A percentile compares a stretch with the other conserved stretches of the same genome.
Evolutionary conservation across 192 early-diverging fungal genomes (phyloP).

Genomic region (Thoreauomyces humboldtii): DNA sequence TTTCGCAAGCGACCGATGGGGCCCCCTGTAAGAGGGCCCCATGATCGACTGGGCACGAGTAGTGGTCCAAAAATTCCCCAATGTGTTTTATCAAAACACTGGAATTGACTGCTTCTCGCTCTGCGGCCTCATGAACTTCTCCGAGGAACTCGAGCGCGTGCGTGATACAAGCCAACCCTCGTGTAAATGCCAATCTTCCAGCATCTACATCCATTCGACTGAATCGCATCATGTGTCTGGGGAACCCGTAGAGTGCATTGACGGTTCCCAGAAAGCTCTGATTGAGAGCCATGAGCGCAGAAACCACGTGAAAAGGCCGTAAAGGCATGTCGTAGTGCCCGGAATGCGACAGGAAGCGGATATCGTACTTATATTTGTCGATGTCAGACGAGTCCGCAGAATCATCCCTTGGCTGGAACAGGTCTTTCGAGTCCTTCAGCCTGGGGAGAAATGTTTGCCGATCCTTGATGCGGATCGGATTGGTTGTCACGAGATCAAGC

Average conservation of each 20-base stretch:
- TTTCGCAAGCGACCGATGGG: too few species aligned
- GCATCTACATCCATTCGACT: too few species aligned
- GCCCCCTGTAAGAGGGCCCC: too few species aligned
- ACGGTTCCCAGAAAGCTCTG: not conserved
- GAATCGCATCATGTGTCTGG: not conserved
- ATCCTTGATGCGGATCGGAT: conserved; percentile 4
- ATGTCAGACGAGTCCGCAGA: not conserved
- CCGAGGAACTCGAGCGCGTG: not conserved
- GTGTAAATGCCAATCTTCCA: not conserved
- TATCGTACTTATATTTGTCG: not conserved
- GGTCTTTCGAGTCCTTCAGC: not conserved
- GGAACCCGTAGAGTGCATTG: not conserved
- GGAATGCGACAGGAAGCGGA: not conserved
- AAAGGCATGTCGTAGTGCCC: not conserved
- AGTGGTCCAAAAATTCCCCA: not conserved
- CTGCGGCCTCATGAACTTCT: not conserved
- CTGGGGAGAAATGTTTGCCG: not conserved
- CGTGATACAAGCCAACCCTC: not conserved
- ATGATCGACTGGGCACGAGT: too few species aligned
- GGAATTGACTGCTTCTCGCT: not conserved
- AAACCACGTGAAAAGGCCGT: not conserved
- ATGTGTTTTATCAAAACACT: not conserved
- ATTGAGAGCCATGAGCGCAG: not conserved
- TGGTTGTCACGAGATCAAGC: not conserved
- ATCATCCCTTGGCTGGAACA: not conserved